Base-by-base conservation (phyloP, 139 green algal genomes). In the Chlorella sp. region DNA sequence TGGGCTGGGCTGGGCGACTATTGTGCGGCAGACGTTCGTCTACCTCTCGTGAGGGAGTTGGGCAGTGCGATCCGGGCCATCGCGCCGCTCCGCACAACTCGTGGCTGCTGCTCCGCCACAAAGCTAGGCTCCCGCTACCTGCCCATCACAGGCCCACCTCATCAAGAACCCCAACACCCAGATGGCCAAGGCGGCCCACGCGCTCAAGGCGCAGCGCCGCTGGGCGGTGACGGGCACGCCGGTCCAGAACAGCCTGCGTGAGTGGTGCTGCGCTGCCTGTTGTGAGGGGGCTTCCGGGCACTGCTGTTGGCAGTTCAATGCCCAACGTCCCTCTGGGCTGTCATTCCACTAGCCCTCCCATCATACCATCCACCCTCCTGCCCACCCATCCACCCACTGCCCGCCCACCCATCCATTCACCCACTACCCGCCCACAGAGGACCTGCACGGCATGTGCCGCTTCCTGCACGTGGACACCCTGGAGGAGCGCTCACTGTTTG, bases 91-190 rank as follows among this genome's bases (percentile, higher is more conserved):
- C n/a, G n/a, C n/a, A n/a, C n/a, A n/a, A n/a, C n/a, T n/a, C n/a
- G n/a, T n/a, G n/a, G n/a, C n/a, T n/a, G n/a, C n/a, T n/a, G n/a
- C n/a, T n/a, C n/a, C n/a, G n/a, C n/a, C n/a, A n/a, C n/a, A n/a
- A 51, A 51, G 9, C 44, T 6, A 16, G 44, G 9, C 44, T 51
- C 44, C 44, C 25, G 21, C 25, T 6, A 71, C 36, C 34, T 36
- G 5, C 34, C 3, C 38, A 32, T 1, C 16, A 23, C 82, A 92
- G 78, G 89, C 90, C 36, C 92, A 95, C 84, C 86, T 55, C 51
- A 92, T 95, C 84, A 93, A 94, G 78, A 94, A 93, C 65, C 34
- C 64, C 13, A 75, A 38, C 23, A 88, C 90, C 17, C 81, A 86
- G 41, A 78, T 76, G 38, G 79, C 88, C 36, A 80, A 89, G 74